Base-by-base conservation (phyloP, 352 stramenopile species). In the Phytophthora cryptogea region DNA sequence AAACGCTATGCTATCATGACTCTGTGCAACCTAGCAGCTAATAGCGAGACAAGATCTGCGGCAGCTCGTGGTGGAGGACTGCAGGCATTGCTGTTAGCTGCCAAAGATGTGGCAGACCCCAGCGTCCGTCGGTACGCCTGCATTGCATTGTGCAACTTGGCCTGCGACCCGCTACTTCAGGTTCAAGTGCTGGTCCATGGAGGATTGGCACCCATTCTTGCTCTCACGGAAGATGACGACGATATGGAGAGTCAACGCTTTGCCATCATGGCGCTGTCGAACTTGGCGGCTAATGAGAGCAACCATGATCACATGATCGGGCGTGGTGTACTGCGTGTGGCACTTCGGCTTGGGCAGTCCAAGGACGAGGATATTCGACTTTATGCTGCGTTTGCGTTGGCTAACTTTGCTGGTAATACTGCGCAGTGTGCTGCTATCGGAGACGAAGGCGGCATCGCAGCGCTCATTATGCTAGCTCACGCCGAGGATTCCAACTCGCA, bases 71-170 rank as follows among this genome's bases (percentile, higher is more conserved):
- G 91, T 23, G 96, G 96, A 23, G 95, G 94, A 0, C 66, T 99
- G 8, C 95, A 98, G 63, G 87, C 92, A 16, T 80, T 97, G 23
- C 75, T 99, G 27, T 60, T 98, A 17, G 72, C 74, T 42, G 68
- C 76, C 8, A 97, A 97, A 56, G 94, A 98, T 54, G 13, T 42
- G 14, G 74, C 87, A n/a, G 89, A 97, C 55, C 64, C 86, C 2
- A 79, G 80, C 31, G 80, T 90, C 8, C 80, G 86, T 28, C 83
- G 86, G 51, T 98, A 98, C 65, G 94, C 92, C n/a, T 96, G 89
- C 64, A 97, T 98, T 64, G 94, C 88, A 11, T 71, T 99, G 32
- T 97, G 94, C 60, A 99, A 99, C 70, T 82, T 99, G 62, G 92
- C 91, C 16, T 97, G 92, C 56, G 87, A 96, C 52, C 59, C 80